Conservation (phyloP, 1,284 basidiomycete species). For the Cystobasidium slooffiae region DNA sequence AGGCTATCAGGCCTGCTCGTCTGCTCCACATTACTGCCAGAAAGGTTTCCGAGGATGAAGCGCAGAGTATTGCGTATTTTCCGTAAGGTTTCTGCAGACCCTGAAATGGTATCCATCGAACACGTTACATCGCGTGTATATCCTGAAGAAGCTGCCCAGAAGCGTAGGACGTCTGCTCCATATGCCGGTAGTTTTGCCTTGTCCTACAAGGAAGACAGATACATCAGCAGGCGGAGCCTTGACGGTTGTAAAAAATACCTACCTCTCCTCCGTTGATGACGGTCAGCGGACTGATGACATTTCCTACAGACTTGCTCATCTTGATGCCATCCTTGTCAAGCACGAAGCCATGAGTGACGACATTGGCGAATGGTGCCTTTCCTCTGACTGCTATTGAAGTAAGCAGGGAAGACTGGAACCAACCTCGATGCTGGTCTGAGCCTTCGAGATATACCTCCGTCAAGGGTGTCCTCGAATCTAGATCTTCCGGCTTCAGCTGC, state of each 20-base stretch:
- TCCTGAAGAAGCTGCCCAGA: constrained; percentile 92
- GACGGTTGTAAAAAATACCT: background rate
- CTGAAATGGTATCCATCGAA: constrained; percentile 75
- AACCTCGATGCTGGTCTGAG: constrained; percentile 96
- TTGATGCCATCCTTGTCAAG: constrained; percentile 89
- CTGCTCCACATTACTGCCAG: constrained; percentile 55
- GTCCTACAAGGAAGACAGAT: constrained; percentile 60
- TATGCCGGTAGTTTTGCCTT: constrained; percentile 73
- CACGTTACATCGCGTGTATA: constrained; percentile 88
- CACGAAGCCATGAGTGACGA: constrained; percentile 97
- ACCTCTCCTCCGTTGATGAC: constrained; percentile 80
- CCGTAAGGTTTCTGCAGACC: constrained; percentile 76
- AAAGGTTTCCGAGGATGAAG: constrained; percentile 84
- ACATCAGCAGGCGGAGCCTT: background rate
- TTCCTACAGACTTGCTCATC: constrained; percentile 98
- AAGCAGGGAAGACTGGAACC: constrained; percentile 96
- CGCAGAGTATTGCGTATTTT: constrained; percentile 87
- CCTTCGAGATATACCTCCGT: constrained; percentile 95
- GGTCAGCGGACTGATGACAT: constrained; percentile 79
- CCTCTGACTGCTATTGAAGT: constrained; percentile 71
- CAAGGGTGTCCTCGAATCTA: constrained; percentile 55
- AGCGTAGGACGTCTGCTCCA: constrained; percentile 82
- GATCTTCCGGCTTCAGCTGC: constrained; percentile 53
- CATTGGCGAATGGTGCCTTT: constrained; percentile 70
- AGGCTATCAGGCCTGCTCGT: constrained; percentile 59